Percentiles rank a stretch among this genome's conserved stretches.
Conservation (phyloP, 345 rosid genomes). For the Aegle marmelos region DNA sequence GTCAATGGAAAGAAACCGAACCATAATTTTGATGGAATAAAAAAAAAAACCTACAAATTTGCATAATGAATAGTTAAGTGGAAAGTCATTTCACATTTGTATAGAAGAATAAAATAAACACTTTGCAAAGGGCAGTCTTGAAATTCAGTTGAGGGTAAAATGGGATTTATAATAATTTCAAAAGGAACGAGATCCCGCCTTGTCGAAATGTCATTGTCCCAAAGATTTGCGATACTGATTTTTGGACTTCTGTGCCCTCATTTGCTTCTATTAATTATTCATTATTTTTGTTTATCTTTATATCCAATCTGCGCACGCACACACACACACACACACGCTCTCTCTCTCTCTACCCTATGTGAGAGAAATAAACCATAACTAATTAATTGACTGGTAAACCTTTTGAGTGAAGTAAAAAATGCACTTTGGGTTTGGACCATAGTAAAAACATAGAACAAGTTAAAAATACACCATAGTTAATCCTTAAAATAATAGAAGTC, state of each 20-base stretch:
- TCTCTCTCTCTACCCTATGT: background rate
- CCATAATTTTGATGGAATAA: too few relatives aligned
- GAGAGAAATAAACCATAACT: too few relatives aligned
- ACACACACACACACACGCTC: too few relatives aligned
- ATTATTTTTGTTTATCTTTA: background rate
- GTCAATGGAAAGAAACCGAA: too few relatives aligned
- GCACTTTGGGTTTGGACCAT: background rate
- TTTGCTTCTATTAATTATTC: background rate
- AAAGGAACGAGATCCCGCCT: conserved; percentile 52
- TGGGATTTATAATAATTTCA: background rate
- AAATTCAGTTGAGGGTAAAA: conserved; percentile 1
- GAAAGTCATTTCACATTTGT: too few relatives aligned
- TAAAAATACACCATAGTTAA: background rate
- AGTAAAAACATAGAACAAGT: background rate
- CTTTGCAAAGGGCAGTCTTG: background rate
- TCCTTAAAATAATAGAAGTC: background rate
- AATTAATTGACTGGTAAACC: too few relatives aligned
- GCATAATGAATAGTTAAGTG: too few relatives aligned
- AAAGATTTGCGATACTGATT: conserved; percentile 60
- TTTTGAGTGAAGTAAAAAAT: too few relatives aligned
- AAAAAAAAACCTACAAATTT: too few relatives aligned
- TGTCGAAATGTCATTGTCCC: conserved; percentile 55
- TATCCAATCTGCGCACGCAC: background rate
- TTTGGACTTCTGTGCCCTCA: background rate
- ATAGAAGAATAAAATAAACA: too few relatives aligned